Evolutionary conservation across 257 asterid genomes (phyloP).

Genomic region (Hygrophila difformis): DNA sequence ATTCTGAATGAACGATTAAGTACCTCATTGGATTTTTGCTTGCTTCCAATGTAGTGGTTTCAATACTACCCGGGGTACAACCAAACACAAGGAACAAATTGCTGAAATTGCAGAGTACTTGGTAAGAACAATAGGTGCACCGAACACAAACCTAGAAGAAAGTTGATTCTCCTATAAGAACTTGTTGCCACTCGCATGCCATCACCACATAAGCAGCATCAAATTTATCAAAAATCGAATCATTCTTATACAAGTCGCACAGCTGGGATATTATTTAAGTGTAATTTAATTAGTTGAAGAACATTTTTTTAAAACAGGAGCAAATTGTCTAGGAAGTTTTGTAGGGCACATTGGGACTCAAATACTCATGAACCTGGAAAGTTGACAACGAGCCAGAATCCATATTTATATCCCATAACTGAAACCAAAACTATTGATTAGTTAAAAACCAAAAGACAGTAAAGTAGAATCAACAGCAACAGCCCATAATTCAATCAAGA

Average conservation of each 20-base stretch:
- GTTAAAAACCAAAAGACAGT: too few species aligned
- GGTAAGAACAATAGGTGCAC: not conserved
- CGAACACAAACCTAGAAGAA: slow-evolving; percentile 9
- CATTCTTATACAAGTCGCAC: slow-evolving; percentile 87
- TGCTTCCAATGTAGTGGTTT: slow-evolving; percentile 66
- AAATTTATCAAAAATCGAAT: slow-evolving; percentile 91
- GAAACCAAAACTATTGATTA: too few species aligned
- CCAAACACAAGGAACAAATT: slow-evolving; percentile 75
- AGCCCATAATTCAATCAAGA: too few species aligned
- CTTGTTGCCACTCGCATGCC: slow-evolving; percentile 95
- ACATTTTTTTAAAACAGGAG: not conserved
- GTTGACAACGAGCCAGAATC: slow-evolving; percentile 97
- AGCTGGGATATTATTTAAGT: slow-evolving; percentile 39
- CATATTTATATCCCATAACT: slow-evolving; percentile 98
- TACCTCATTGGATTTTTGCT: slow-evolving; percentile 82
- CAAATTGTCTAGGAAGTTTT: slow-evolving; percentile 2
- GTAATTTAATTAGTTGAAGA: slow-evolving; percentile 22
- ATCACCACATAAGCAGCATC: slow-evolving; percentile 97
- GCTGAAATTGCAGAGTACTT: slow-evolving; percentile 30
- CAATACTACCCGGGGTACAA: slow-evolving; percentile 53
- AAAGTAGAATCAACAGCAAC: too few species aligned
- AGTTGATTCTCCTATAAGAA: slow-evolving; percentile 99
- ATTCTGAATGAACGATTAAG: slow-evolving; percentile 3
- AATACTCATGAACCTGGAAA: slow-evolving; percentile 91
- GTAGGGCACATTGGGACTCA: slow-evolving; percentile 83